A percentile compares a stretch with the other conserved stretches of the same genome.
These are phyloP conservation scores for Cucurbitaria berberidis DNA, from an alignment of 2,329 filamentous ascomycete genomes.

Conservation along the genomic window DNA sequence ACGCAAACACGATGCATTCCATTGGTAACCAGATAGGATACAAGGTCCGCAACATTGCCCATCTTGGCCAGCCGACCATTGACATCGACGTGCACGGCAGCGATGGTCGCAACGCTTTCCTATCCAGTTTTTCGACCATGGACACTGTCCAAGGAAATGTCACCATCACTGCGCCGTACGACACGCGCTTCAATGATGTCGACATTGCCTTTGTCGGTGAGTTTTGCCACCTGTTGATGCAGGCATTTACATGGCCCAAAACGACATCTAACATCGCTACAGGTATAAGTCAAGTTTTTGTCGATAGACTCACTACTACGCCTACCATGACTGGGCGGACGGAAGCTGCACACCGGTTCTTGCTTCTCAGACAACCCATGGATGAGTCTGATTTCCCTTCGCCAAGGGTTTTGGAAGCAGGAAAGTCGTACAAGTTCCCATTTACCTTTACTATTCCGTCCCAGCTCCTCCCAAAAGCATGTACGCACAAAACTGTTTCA, in stretches of 20 bases:
- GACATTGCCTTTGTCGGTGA: constrained; percentile 65
- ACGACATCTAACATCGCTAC: constrained; percentile 19
- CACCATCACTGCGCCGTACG: constrained; percentile 56
- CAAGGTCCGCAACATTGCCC: constrained; percentile 43
- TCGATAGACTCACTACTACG: constrained; percentile 61
- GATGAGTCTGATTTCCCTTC: constrained; percentile 59
- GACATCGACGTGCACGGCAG: constrained; percentile 50
- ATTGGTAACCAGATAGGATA: constrained; percentile 42
- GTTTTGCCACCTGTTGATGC: constrained; percentile 14
- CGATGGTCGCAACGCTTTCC: constrained; percentile 39
- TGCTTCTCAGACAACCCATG: constrained; percentile 67
- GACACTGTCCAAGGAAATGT: constrained; percentile 64
- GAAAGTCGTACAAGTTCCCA: constrained; percentile 63
- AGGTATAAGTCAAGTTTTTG: constrained; percentile 59
- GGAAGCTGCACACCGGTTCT: constrained; percentile 65
- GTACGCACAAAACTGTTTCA: constrained; percentile 60
- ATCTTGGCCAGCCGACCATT: constrained; percentile 49
- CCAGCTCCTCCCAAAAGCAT: constrained; percentile 64
- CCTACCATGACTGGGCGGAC: constrained; percentile 61
- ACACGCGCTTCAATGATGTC: constrained; percentile 63
- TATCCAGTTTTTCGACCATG: constrained; percentile 62
- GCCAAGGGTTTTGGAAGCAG: constrained; percentile 61
- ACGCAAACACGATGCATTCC: constrained; percentile 37
- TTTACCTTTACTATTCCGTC: constrained; percentile 70
- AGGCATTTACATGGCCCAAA: background rate